These are phyloP conservation scores for Venustampulla echinocandica DNA, from an alignment of 495 filamentous ascomycete genomes.

Conservation along the genomic window DNA sequence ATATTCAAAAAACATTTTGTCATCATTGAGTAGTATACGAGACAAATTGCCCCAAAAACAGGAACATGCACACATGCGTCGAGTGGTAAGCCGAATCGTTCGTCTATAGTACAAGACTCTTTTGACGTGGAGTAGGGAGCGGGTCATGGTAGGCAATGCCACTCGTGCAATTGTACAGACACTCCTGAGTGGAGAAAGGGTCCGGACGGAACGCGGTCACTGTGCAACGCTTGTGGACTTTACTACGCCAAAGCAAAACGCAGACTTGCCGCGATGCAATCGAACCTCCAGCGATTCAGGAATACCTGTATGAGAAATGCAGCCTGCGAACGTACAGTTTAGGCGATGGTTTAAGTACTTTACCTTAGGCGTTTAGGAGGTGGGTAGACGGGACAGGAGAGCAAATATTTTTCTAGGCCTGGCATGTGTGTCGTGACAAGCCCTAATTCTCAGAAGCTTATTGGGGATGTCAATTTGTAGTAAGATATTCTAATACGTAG, in stretches of 20 bases:
- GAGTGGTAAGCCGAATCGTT: neutral
- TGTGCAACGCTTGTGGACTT: conserved; percentile 92
- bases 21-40: neutral
- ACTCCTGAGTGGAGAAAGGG: conserved; percentile 94
- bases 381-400: neutral
- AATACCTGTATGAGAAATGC: neutral
- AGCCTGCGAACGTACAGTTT: neutral
- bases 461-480: neutral
- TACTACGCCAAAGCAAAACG: conserved; percentile 94
- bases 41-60: neutral
- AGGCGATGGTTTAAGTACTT: neutral
- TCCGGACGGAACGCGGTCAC: conserved; percentile 83
- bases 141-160: conserved; percentile 48
- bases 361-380: neutral
- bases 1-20: neutral
- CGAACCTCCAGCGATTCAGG: neutral
- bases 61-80: neutral
- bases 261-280: conserved; percentile 74
- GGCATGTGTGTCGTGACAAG: conserved; percentile 1
- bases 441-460: conserved; percentile 4
- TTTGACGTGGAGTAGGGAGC: neutral
- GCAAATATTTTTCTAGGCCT: neutral
- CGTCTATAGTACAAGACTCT: neutral
- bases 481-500: conserved; percentile 7
- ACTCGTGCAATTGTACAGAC: conserved; percentile 93